Evolutionary conservation across 169 alveolate genomes (phyloP), one percentile per base, ranked within the genome.

Genomic region (Plasmodium sp.): DNA sequence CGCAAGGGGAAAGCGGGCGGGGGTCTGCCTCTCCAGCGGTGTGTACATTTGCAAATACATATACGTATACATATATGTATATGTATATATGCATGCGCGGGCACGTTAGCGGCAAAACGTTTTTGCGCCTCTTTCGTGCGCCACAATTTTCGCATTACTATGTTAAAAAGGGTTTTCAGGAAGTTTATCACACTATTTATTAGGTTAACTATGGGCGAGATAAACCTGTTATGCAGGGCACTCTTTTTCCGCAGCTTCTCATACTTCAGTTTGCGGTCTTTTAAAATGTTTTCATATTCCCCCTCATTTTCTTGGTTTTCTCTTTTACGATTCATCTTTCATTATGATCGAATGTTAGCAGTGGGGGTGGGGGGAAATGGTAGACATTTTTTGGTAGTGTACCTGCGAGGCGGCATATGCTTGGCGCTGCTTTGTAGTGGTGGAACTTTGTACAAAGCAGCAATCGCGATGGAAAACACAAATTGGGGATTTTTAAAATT

Each of bases 231-330:
- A 79, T 88, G 81, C 33, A 22, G 5, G 3, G 51, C 14, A 88
- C 51, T 88, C 4, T 43, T 88, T 88, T 56, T 36, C 71, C 85
- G 33, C 82, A 88, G 33, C 33, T 88, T 77, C 41, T 88, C 94
- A 88, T 79, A 48, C 41, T 88, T 88, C 41, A 88, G 22, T 45
- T 88, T 88, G 33, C 94, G 81, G 62, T 88, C 88, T 73, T 45
- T 77, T 88, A 88, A 79, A 88, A 88, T 41, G n/a, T 39, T 79
- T 39, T 88, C 94, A 58, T 88, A 88, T 10, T 79, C 94, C 72
- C 45, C 83, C 31, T 33, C 67, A 74, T 84, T 73, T 74, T 84
- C 43, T 22, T 67, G 48, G 9, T 74, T 51, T 84, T 84, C 84
- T 34, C 39, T 48, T 79, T 67, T 79, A 67, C 71, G n/a, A 74